phyloP scores from a whole-genome alignment of 2,329 filamentous ascomycete species.

The Didymella exigua region DNA sequence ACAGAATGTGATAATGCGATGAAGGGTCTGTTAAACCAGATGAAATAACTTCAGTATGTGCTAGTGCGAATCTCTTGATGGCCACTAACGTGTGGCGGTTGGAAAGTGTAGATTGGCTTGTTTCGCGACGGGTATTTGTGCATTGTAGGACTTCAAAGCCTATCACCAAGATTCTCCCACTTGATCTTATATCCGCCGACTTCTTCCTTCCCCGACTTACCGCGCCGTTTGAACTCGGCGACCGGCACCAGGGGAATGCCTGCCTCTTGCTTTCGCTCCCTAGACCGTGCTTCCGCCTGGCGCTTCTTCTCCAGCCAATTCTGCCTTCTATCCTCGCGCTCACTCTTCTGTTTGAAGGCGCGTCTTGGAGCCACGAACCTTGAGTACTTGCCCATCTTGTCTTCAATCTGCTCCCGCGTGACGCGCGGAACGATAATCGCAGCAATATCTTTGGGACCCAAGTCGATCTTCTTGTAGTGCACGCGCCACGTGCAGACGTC shows the following conservation, averaged over 20 bases:
- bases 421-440: conserved; percentile 20
- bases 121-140: not conserved
- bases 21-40: no score
- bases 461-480: conserved; percentile 35
- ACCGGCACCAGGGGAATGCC: not conserved
- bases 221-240: conserved; percentile 1
- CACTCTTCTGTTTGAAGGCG: no score
- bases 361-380: not conserved
- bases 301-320: not conserved
- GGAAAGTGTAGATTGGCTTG: no score
- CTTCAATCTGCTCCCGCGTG: conserved; percentile 3
- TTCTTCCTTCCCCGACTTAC: not conserved
- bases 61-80: no score
- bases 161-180: conserved; percentile 2
- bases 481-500: conserved; percentile 27
- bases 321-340: not conserved
- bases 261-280: not conserved
- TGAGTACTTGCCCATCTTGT: not conserved
- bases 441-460: conserved; percentile 7
- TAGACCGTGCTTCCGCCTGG: not conserved
- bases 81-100: no score
- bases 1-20: no score
- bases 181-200: conserved; percentile 7
- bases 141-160: not conserved
- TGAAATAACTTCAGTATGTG: no score